phyloP scores from a whole-genome alignment of 2,329 filamentous ascomycete species.

The Ilyonectria sp. region DNA sequence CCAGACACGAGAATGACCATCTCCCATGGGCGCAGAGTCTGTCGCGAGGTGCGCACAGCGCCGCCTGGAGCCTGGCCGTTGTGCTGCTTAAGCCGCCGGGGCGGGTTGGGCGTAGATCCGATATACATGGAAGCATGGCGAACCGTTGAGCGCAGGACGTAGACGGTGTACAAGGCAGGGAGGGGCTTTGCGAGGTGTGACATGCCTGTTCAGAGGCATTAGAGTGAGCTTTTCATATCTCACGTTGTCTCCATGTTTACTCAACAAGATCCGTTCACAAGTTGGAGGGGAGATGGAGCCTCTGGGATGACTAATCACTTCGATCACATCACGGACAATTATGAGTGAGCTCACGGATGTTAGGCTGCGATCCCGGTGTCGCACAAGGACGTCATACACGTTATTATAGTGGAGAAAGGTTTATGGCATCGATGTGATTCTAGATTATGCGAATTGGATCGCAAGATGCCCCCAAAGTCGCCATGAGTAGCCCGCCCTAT shows the following conservation, averaged over 20 bases:
- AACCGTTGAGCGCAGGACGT: constrained; percentile 88
- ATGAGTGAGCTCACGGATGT: too few relatives aligned
- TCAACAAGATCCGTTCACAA: constrained; percentile 18
- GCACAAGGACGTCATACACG: background rate
- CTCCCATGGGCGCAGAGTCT: constrained; percentile 86
- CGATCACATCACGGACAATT: background rate
- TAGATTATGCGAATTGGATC: constrained; percentile 5
- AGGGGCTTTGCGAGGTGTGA: constrained; percentile 70
- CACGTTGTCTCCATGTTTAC: constrained; percentile 33
- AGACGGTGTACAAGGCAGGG: constrained; percentile 93
- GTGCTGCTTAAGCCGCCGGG: constrained; percentile 88
- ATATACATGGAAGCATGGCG: constrained; percentile 84
- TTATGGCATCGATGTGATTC: background rate
- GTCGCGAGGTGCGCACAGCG: constrained; percentile 80
- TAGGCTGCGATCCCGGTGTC: too few relatives aligned
- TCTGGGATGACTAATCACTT: constrained; percentile 24
- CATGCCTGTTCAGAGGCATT: constrained; percentile 52
- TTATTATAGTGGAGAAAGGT: background rate
- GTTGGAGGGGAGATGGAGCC: constrained; percentile 13
- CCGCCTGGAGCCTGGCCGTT: constrained; percentile 90
- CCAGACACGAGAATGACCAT: constrained; percentile 90
- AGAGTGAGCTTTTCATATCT: constrained; percentile 7
- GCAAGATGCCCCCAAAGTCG: background rate
- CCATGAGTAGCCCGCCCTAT: background rate
- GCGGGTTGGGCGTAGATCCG: constrained; percentile 91